Base-by-base conservation (phyloP, 208 protist genomes). In the Vickermania ingenoplastis region DNA sequence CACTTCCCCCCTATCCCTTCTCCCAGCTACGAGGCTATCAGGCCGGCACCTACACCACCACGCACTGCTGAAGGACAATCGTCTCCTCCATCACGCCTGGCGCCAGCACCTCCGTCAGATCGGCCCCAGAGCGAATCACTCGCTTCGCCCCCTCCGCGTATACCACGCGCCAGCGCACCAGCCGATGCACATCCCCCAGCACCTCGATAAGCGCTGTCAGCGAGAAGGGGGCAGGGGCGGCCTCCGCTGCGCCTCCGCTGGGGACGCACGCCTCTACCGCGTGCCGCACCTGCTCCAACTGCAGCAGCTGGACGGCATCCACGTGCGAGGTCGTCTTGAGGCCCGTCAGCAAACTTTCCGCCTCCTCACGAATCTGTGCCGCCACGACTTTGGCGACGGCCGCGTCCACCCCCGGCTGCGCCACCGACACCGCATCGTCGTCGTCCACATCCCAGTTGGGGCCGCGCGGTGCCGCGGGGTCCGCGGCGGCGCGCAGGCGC, bases 61-160 rank as follows among this genome's bases (percentile, higher is more conserved):
- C 56, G 41, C 77, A 81, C 67, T 94, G 87, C 70, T 94, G 87
- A 36, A 94, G 28, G 13, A 81, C 67, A 2, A 94, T 41, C 2
- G 68, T 81, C 50, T 91, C 86, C 60, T 94, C 83, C 53, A 61
- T 66, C 56, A 87, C 75, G 48, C 80, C 71, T 14, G 67, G 71
- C 0, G 61, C 74, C 31, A 94, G 65, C 11, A 70, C 77, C 1
- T 65, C 65, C 1, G 65, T 71, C 53, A 90, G 31, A 57, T 91
- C 87, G 24, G 68, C 69, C 30, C 79, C 64, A 3, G 79, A 82
- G 11, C 75, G 73, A 56, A 94, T 56, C 14, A 82, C 59, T 13
- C 65, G 50, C 13, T 75, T 69, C 1, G 76, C 64, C 21, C 61
- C 62, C 50, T 63, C 73, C 7, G 79, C 79, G 65, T 91, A 91